Evolutionary conservation across 2,329 filamentous ascomycete species (phyloP), one percentile per base, ranked within the genome.

Genomic region (Plectosphaerella sp.): DNA sequence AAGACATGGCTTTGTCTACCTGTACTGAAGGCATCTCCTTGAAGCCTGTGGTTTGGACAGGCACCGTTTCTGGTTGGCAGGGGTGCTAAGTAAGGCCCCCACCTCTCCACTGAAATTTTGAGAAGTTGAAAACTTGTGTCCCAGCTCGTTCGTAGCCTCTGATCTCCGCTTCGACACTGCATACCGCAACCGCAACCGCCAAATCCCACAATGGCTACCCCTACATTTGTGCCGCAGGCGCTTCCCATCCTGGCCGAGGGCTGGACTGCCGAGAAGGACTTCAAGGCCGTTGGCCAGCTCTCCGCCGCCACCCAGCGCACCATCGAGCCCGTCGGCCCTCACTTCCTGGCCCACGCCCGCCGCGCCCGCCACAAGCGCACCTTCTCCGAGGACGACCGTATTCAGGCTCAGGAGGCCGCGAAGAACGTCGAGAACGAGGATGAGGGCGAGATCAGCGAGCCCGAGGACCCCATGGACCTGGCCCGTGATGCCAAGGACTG

Each of bases 351-450:
- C 61, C 92, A 97, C 73, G 94, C 94, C 64, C 92, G 94, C 68
- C 89, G 94, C 73, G 90, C 91, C 74, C 88, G 92, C 59, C 92
- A 97, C 76, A 91, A 96, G 79, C 91, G 94, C 67, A 99, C 94
- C 49, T 99, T 99, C 76, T 96, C 90, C 65, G 93, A 99, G 76
- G 94, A 99, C 74, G 94, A 99, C 72, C 89, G 92, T 60, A 95
- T 99, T 68, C 91, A 97, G 77, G 94, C 94, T 47, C 89, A 95
- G 73, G 86, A 95, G 72, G 91, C 87, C 61, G 91, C 92, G 67
- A 96, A 95, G 84, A 97, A 96, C 73, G 85, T 95, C 51, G 93
- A 97, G 73, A 89, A 94, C 58, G 89, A 91, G 51, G 91, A 97
- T 53, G 86, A 87, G 58, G 89, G 88, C 65, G 92, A 97, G 56